Base-by-base conservation (phyloP, 192 early-diverging fungal genomes). In the Linnemannia hyalina region DNA sequence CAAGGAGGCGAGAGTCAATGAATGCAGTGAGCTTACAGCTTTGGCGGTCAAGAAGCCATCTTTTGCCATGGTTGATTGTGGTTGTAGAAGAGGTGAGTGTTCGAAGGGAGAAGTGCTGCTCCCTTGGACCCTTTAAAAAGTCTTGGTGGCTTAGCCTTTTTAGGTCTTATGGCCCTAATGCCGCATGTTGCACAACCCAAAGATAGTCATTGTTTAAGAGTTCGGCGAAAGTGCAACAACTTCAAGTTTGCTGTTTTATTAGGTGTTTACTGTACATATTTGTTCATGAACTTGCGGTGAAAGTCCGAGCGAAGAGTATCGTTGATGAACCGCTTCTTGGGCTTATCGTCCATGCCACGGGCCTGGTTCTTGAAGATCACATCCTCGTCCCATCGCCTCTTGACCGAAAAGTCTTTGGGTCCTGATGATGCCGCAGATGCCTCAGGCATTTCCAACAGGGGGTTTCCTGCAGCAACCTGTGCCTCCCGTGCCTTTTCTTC, bases 311-410 rank as follows among this genome's bases (percentile, higher is more conserved):
- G 93, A 68, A 99, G 88, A 90, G 98, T 95, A 89, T 99, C 98
- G 87, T 99, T 99, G 82, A 99, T 93, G 89, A 99, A 99, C 70
- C 98, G 91, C 89, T 98, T 98, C 85, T 97, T 95, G 44, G 96
- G 94, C 74, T 95, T 95, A 26, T 96, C 97, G 35, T 97, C 95
- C 40, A 94, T 92, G 42, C 95, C 96, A 54, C 93, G 89, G 1
- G 97, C 96, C 90, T 99, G 98, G 89, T 99, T 99, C 82, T 96
- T 97, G 88, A 99, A 99, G 49, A 99, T 94, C 52, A 99, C 98
- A 88, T 99, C 98, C 75, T 99, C 98, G 85, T 99, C 98, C 98
- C 98, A 99, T 72, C 96, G 93, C 72, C 97, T 87, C 91, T 98
- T 98, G 40, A 98, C 96, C 47, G 85, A 94, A 85, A 96, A 98